Percentiles rank a stretch among this genome's conserved stretches.
phyloP scores from a whole-genome alignment of 306 rosid genomes.

The Hippophae tibetana region DNA sequence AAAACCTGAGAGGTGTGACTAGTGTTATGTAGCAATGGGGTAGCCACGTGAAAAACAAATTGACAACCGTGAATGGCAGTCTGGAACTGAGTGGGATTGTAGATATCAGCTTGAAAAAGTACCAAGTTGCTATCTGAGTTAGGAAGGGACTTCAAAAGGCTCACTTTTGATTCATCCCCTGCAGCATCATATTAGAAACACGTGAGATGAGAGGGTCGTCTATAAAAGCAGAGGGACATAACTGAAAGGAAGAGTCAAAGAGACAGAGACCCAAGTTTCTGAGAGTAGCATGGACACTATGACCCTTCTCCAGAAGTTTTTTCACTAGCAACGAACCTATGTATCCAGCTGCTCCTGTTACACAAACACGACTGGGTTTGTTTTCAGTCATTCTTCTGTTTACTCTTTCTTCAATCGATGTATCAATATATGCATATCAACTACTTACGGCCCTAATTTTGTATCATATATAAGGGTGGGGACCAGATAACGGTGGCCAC shows the following conservation, averaged over 20 bases:
- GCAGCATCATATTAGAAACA: constrained; percentile 4
- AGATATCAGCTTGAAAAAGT: constrained; percentile 39
- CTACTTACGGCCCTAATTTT: too few species aligned
- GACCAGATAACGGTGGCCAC: too few species aligned
- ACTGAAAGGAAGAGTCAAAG: neutral
- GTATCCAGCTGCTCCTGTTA: constrained; percentile 43
- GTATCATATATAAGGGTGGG: too few species aligned
- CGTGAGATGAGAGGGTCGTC: neutral
- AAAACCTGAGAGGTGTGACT: constrained; percentile 27
- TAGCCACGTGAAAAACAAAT: constrained; percentile 45
- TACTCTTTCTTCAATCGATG: too few species aligned
- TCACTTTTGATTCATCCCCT: constrained; percentile 34
- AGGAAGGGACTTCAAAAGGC: constrained; percentile 27
- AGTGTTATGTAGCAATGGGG: constrained; percentile 19
- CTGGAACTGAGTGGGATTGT: constrained; percentile 22
- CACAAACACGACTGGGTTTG: constrained; percentile 27
- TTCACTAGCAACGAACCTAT: constrained; percentile 32
- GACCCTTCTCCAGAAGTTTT: constrained; percentile 37
- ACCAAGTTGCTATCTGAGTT: constrained; percentile 23
- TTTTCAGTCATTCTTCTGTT: too few species aligned
- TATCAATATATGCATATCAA: too few species aligned
- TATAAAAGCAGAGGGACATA: neutral
- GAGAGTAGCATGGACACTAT: constrained; percentile 43
- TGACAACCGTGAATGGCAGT: constrained; percentile 35
- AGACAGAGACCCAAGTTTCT: constrained; percentile 29